Base-by-base conservation (phyloP, 495 filamentous ascomycete genomes). In the Polyplosphaeria fusca region DNA sequence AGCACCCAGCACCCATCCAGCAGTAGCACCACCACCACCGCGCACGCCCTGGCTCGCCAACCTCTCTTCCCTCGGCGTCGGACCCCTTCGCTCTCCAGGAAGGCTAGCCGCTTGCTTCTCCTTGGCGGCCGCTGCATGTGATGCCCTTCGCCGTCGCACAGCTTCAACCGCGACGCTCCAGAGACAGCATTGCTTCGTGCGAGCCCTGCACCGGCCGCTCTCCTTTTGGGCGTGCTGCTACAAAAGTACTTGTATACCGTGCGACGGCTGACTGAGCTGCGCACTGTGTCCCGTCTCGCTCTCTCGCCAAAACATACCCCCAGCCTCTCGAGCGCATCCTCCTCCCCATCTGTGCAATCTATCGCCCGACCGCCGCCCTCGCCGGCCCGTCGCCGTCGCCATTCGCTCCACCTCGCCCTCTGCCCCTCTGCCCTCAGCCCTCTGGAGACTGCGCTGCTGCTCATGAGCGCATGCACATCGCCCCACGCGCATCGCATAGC, bases 391-490 rank as follows among this genome's bases (percentile, higher is more conserved):
- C 20, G 22, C 27, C 45, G 35, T 12, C 32, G 26, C 57, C 52
- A 55, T 41, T 40, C 54, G 61, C 39, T 52, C 59, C 30, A 9
- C 42, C 60, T 56, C 51, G 63, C 55, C 11, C 18, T 35, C n/a
- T 35, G 9, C n/a, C 30, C n/a, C 42, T 60, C 56, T 49, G 63
- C 55, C 11, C 18, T 35, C n/a, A 9, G 9, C n/a, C 7, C 19
- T 12, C 32, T 38, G 30, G 28, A 2, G 49, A 53, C n/a, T 47
- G 27, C 42, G 35, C 44, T 47, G 23, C 42, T 35, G 53, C 19
- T 25, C 40, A 59, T 67, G 63, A 55, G 55, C 40, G 55, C 69
- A 59, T 63, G 55, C 60, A 35, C 47, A 50, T n/a, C 27, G 32
- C 51, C n/a, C n/a, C n/a, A n/a, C n/a, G n/a, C n/a, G n/a, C n/a